A percentile compares a stretch with the other conserved stretches of the same genome.
These are phyloP conservation scores for Neopestalotiopsis rosae DNA, from an alignment of 2,329 filamentous ascomycete genomes.

Conservation along the genomic window DNA sequence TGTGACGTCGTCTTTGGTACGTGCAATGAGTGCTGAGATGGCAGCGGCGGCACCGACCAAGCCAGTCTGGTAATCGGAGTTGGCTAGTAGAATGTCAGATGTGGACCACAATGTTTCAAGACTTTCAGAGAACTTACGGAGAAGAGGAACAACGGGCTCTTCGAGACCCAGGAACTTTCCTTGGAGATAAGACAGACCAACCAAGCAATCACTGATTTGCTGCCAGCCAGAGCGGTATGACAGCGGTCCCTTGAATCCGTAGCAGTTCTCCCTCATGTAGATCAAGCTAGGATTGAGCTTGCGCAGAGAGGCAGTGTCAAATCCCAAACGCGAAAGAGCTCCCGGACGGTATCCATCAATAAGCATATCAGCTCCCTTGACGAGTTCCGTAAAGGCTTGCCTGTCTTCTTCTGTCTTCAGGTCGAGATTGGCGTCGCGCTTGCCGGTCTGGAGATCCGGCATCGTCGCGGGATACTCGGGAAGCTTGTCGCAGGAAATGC, in stretches of 20 bases:
- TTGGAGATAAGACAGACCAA: conserved; percentile 34
- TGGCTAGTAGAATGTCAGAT: background rate
- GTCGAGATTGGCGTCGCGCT: conserved; percentile 69
- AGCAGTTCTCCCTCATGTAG: conserved; percentile 75
- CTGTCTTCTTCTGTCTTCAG: conserved; percentile 61
- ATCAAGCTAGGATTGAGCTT: conserved; percentile 60
- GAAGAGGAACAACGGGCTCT: conserved; percentile 33
- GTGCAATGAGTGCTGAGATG: background rate
- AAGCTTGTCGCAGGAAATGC: conserved; percentile 69
- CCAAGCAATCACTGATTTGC: conserved; percentile 43
- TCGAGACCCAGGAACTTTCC: conserved; percentile 32
- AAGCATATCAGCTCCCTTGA: conserved; percentile 68
- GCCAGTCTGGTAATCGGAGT: conserved; percentile 5
- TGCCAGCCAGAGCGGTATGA: conserved; percentile 69
- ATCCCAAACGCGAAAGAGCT: conserved; percentile 66
- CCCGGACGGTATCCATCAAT: conserved; percentile 74
- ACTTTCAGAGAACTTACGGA: background rate
- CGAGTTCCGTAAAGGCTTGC: conserved; percentile 60
- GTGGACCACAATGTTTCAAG: background rate
- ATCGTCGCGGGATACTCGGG: conserved; percentile 75
- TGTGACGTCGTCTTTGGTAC: conserved; percentile 24
- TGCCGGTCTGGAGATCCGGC: conserved; percentile 68
- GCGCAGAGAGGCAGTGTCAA: conserved; percentile 59
- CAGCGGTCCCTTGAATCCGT: conserved; percentile 67
- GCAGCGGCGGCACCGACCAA: background rate